phyloP scores from a whole-genome alignment of 176 grass and related monocot species.

The Oryza australiensis region DNA sequence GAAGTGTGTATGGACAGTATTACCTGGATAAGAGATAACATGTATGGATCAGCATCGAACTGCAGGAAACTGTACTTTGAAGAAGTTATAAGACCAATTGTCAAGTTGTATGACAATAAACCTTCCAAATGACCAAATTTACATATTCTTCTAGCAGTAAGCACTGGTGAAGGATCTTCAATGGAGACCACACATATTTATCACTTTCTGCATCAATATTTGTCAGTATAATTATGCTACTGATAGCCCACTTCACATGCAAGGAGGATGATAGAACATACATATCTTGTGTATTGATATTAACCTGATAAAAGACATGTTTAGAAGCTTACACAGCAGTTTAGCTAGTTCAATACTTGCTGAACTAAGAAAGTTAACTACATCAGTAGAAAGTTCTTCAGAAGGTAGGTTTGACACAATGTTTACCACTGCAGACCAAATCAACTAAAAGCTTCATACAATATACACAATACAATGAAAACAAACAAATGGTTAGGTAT shows the following conservation, averaged over 20 bases:
- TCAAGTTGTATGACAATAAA: conserved; percentile 75
- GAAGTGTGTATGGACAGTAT: conserved; percentile 40
- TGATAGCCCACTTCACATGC: conserved; percentile 17
- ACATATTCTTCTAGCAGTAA: conserved; percentile 60
- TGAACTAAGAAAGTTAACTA: conserved; percentile 53
- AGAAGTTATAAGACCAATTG: conserved; percentile 60
- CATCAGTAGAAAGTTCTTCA: conserved; percentile 55
- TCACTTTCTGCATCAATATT: conserved; percentile 76
- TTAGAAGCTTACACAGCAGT: conserved; percentile 62
- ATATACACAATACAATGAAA: conserved; percentile 31
- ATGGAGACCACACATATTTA: conserved; percentile 70
- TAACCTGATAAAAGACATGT: conserved; percentile 8
- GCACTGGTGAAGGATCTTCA: conserved; percentile 71
- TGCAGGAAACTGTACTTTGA: conserved; percentile 80
- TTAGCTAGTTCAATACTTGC: conserved; percentile 76
- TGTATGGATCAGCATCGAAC: conserved; percentile 71
- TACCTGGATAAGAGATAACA: conserved; percentile 95
- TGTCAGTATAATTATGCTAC: conserved; percentile 32
- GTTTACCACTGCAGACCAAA: conserved; percentile 74
- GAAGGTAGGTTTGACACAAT: conserved; percentile 49
- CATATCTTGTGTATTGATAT: conserved; percentile 14
- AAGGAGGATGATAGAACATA: conserved; percentile 21
- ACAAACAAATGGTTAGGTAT: conserved; percentile 7
- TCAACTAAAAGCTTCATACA: conserved; percentile 38
- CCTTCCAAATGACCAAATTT: conserved; percentile 65